These are phyloP conservation scores for Aspergillus melleus DNA, from an alignment of 2,329 filamentous ascomycete species.

Conservation along the genomic window DNA sequence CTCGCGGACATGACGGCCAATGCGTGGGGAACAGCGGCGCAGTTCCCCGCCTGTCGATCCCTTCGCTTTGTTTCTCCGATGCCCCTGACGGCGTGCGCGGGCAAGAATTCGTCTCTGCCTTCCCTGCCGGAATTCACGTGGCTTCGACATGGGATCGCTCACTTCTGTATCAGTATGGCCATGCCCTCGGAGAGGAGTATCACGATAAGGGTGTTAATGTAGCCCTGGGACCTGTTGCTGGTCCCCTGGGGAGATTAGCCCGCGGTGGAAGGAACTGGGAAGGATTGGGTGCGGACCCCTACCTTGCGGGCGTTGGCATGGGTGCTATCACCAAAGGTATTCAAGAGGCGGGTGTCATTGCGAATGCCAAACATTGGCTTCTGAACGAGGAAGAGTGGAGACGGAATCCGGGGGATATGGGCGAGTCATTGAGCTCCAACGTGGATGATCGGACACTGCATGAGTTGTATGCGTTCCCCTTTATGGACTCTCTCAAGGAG, in stretches of 20 bases:
- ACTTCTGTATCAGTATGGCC: not conserved
- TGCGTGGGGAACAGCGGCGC: conserved; percentile 9
- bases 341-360: not conserved
- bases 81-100: conserved; percentile 9
- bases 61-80: conserved; percentile 14
- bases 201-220: not conserved
- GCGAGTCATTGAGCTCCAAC: conserved; percentile 7
- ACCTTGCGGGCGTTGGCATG: not conserved
- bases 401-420: not conserved
- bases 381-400: conserved; percentile 1
- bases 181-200: not conserved
- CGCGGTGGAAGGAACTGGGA: conserved; percentile 3
- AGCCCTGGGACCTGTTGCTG: conserved; percentile 1
- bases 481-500: conserved; percentile 14
- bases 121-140: conserved; percentile 5
- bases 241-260: not conserved
- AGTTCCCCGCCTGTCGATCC: conserved; percentile 10
- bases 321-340: not conserved
- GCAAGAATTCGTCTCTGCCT: conserved; percentile 1
- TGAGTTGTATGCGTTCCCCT: conserved; percentile 16
- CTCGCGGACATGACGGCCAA: not conserved
- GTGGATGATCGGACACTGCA: conserved; percentile 15
- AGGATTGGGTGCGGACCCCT: not conserved
- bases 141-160: conserved; percentile 8
- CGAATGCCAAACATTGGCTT: conserved; percentile 2